phyloP scores from a whole-genome alignment of 352 stramenopile species.

The Pythium phragmitis region DNA sequence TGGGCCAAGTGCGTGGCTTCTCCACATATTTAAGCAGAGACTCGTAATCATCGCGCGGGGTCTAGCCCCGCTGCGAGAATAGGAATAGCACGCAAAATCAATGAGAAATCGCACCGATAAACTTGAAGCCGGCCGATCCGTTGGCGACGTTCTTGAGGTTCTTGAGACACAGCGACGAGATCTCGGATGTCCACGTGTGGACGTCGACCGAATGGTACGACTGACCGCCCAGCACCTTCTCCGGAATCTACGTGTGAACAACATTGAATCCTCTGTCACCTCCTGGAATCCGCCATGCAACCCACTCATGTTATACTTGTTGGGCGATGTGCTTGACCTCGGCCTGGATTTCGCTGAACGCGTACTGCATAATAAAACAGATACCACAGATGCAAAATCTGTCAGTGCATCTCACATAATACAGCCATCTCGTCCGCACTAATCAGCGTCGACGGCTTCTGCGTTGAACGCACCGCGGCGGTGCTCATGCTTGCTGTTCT shows the following conservation, averaged over 20 bases:
- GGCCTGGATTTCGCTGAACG: slow-evolving; percentile 82
- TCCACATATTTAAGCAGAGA: slow-evolving; percentile 4
- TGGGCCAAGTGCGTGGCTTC: not conserved
- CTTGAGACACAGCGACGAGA: slow-evolving; percentile 79
- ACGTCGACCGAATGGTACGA: slow-evolving; percentile 83
- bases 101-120: slow-evolving; percentile 59
- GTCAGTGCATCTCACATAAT: not conserved
- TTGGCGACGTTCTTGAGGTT: slow-evolving; percentile 82
- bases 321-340: slow-evolving; percentile 87
- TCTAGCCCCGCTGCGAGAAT: not conserved
- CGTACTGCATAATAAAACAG: slow-evolving; percentile 44
- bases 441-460: not conserved
- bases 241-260: slow-evolving; percentile 52
- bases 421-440: not conserved
- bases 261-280: not conserved
- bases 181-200: slow-evolving; percentile 75
- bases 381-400: not conserved
- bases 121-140: slow-evolving; percentile 87
- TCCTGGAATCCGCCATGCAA: not conserved
- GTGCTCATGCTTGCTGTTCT: not conserved
- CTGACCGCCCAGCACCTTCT: slow-evolving; percentile 60
- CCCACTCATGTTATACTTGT: slow-evolving; percentile 40
- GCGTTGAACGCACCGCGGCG: slow-evolving; percentile 1
- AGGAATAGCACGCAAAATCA: not conserved
- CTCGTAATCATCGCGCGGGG: not conserved